Evolutionary conservation across 352 stramenopile species (phyloP).

Genomic region (Pythium volutum): DNA sequence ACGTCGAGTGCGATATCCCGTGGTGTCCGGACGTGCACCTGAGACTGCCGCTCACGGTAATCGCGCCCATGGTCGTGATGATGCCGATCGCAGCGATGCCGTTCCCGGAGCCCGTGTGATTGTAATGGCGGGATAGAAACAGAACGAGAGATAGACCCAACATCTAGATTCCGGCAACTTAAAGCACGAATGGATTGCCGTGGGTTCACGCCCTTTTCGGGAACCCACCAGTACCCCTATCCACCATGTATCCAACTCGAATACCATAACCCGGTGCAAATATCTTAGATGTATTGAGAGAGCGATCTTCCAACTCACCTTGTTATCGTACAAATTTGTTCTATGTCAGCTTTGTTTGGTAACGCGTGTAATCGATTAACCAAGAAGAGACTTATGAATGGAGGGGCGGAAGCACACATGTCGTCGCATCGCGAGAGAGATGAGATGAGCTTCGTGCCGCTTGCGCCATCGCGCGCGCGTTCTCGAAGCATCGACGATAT

Average conservation of each 20-base stretch:
- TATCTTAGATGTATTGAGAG: neutral
- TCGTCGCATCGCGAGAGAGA: neutral
- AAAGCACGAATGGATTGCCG: too few relatives aligned
- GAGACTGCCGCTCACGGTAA: slow-evolving; percentile 26
- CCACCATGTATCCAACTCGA: too few relatives aligned
- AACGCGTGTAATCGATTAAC: neutral
- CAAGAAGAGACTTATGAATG: neutral
- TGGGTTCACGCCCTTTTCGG: too few relatives aligned
- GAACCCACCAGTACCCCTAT: too few relatives aligned
- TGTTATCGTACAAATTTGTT: too few relatives aligned
- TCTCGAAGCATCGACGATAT: slow-evolving; percentile 8
- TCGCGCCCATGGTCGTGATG: slow-evolving; percentile 16
- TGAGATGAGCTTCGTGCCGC: neutral
- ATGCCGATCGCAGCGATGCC: neutral
- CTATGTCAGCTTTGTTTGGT: neutral
- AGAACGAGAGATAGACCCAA: too few relatives aligned
- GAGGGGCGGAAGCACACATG: neutral
- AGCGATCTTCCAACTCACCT: neutral
- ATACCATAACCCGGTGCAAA: too few relatives aligned
- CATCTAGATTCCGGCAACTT: too few relatives aligned
- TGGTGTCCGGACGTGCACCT: slow-evolving; percentile 39
- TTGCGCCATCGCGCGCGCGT: neutral
- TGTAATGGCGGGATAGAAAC: too few relatives aligned
- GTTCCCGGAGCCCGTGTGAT: neutral
- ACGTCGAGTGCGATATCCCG: slow-evolving; percentile 39